A percentile compares a stretch with the other conserved stretches of the same genome.
Conservation (phyloP, 2,329 filamentous ascomycete genomes). For the Cercospora nicotianae region DNA sequence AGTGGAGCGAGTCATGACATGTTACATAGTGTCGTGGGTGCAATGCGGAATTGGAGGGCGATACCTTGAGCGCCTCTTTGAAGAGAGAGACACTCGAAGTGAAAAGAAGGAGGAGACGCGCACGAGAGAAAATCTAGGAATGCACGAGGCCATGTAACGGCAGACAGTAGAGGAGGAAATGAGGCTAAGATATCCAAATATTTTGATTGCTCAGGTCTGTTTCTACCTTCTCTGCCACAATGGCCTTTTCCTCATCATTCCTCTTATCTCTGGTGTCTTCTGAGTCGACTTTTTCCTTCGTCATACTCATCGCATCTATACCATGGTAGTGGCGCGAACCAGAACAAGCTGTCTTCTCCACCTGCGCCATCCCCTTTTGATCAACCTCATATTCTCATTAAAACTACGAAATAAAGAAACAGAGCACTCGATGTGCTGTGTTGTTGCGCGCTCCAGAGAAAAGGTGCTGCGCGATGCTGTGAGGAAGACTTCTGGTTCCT, state of each 20-base stretch:
- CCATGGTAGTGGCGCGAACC: not conserved
- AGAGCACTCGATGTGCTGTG: not conserved
- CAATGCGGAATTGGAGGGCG: conserved; percentile 11
- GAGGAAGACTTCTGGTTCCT: not conserved
- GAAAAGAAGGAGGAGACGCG: no score
- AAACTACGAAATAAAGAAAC: conserved; percentile 1
- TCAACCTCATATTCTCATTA: conserved; percentile 5
- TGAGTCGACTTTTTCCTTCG: not conserved
- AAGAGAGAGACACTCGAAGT: no score
- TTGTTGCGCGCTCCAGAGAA: not conserved
- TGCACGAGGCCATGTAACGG: no score
- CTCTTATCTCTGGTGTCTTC: not conserved
- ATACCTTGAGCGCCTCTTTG: conserved; percentile 1
- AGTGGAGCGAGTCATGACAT: conserved; percentile 8
- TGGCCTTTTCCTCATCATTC: not conserved
- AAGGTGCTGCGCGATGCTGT: not conserved
- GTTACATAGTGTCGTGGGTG: conserved; percentile 6
- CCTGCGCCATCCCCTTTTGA: not conserved
- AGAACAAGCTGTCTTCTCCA: not conserved
- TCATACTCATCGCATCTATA: not conserved
- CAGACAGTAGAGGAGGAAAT: not conserved
- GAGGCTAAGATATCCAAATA: not conserved
- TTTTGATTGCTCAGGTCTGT: not conserved
- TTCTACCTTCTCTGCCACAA: not conserved
- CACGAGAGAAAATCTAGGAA: no score